These are phyloP conservation scores for Ajuga chamaepitys DNA, from an alignment of 257 asterid species.

Conservation along the genomic window DNA sequence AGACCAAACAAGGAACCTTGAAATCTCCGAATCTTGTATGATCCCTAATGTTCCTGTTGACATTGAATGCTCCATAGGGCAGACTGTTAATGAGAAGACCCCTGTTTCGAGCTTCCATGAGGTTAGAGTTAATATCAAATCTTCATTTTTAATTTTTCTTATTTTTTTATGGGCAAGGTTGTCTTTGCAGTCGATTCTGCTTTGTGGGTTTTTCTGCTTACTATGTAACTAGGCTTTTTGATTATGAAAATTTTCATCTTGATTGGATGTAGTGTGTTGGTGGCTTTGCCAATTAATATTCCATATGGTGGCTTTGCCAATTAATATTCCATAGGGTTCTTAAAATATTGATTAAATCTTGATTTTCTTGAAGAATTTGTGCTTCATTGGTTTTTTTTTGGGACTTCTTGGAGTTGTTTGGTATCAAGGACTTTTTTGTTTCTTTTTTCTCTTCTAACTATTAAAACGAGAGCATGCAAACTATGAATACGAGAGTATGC, in stretches of 20 bases:
- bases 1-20: constrained; percentile 40
- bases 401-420: background rate
- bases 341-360: background rate
- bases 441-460: background rate
- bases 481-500: background rate
- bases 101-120: constrained; percentile 75
- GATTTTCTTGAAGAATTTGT: background rate
- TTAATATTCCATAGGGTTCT: background rate
- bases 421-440: background rate
- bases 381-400: background rate
- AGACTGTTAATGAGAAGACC: constrained; percentile 41
- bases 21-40: constrained; percentile 43
- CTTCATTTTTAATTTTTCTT: background rate
- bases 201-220: background rate
- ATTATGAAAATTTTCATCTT: background rate
- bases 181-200: background rate
- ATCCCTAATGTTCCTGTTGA: constrained; percentile 82
- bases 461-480: background rate
- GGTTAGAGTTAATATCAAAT: constrained; percentile 26
- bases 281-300: background rate
- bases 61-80: constrained; percentile 48
- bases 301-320: background rate
- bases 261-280: background rate
- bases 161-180: background rate
- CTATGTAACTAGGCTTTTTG: background rate